phyloP scores from a whole-genome alignment of 2,329 filamentous ascomycete genomes.

The Alternaria burnsii region DNA sequence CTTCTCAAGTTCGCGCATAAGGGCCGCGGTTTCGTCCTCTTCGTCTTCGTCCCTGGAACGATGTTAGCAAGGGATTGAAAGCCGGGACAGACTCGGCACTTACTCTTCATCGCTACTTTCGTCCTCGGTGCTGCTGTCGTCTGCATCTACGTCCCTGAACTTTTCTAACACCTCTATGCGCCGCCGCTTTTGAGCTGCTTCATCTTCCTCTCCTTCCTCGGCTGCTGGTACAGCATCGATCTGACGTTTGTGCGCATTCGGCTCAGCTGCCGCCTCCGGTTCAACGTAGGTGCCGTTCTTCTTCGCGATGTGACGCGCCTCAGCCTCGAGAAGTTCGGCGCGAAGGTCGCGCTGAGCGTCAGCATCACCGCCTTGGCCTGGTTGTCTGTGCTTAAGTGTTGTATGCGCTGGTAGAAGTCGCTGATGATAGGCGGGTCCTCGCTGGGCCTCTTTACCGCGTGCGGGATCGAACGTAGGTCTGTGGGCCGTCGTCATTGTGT shows the following conservation, averaged over 20 bases:
- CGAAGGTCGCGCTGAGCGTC: conserved; percentile 82
- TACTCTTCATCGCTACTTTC: conserved; percentile 66
- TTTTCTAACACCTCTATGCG: conserved; percentile 80
- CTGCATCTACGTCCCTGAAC: conserved; percentile 85
- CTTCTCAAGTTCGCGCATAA: conserved; percentile 92
- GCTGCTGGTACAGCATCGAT: conserved; percentile 62
- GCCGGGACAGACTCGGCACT: conserved; percentile 13
- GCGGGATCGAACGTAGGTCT: conserved; percentile 97
- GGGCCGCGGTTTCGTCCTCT: conserved; percentile 81
- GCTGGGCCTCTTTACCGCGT: conserved; percentile 92
- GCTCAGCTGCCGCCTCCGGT: conserved; percentile 55
- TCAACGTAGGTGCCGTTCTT: conserved; percentile 70
- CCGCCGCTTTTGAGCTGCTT: conserved; percentile 81
- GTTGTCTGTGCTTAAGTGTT: conserved; percentile 80
- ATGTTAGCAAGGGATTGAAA: conserved; percentile 21
- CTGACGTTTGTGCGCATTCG: conserved; percentile 69
- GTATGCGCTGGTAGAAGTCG: conserved; percentile 93
- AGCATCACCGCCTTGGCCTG: conserved; percentile 87
- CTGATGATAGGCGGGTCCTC: conserved; percentile 94
- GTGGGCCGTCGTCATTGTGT: conserved; percentile 64
- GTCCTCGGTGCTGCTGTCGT: conserved; percentile 67
- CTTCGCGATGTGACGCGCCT: conserved; percentile 87
- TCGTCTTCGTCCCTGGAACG: conserved; percentile 61
- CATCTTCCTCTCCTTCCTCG: conserved; percentile 64
- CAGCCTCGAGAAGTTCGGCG: conserved; percentile 87